Base-by-base conservation (phyloP, 2,329 filamentous ascomycete species). In the Cordyceps cicadae region DNA sequence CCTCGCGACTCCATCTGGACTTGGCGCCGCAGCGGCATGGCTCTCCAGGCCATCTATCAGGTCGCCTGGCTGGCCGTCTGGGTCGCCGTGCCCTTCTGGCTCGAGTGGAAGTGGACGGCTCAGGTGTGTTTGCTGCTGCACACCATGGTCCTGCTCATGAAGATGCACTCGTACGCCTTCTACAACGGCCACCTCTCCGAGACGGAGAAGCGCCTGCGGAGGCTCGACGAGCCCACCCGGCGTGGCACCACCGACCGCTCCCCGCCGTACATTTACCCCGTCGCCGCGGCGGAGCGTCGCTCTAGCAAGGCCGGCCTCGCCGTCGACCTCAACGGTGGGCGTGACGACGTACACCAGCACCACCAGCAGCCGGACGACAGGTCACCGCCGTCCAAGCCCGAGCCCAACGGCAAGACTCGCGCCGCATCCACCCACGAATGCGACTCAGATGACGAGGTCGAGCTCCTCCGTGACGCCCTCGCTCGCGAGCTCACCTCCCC, bases 151-250 rank as follows among this genome's bases (percentile, higher is more conserved):
- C 81, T 99, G 21, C 85, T 97, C 55, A 99, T 99, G 94, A 99
- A 99, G 79, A 94, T 97, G 86, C 94, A 99, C 73, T 97, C 92
- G 6, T 99, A 96, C 70, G 89, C 91, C 26, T 99, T 97, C 74
- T 99, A 99, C 78, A 97, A 97, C 68, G 94, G 94, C 12, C 94
- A 99, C 73, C 80, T 99, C 17, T 90, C 88, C 66, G 90, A 94
- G 72, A 95, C 91, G 0, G 85, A 95, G 72, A 87, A 88, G 70
- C 87, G 91, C 12, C 80, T 99, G 14, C 84, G 83, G 60, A 85
- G 85, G 46, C 86, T 99, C 39, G 94, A 99, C 72, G 76, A 83
- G 61, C 91, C 92, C 2, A 85, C 82, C 5, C 83, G 84, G 9
- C 66, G 66, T 15, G 66, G 65, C 7, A 87, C 87, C 55, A 66